phyloP scores from a whole-genome alignment of 345 rosid genomes.

The Microthlaspi erraticum region DNA sequence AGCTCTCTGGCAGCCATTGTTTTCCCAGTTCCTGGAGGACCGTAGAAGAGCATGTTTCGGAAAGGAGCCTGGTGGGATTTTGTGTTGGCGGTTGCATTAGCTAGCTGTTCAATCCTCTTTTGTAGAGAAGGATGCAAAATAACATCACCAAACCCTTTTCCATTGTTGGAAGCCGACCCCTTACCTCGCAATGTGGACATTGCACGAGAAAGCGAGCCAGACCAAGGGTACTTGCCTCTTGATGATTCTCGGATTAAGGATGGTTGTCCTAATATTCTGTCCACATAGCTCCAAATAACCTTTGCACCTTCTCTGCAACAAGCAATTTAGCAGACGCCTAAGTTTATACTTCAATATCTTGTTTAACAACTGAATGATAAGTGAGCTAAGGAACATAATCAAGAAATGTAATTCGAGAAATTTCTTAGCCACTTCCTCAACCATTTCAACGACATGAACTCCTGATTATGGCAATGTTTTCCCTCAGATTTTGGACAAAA shows the following conservation, averaged over 20 bases:
- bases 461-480: background rate
- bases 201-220: slow-evolving; percentile 63
- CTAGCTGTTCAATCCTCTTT: slow-evolving; percentile 79
- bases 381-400: slow-evolving; percentile 12
- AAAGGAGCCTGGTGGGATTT: slow-evolving; percentile 96
- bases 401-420: slow-evolving; percentile 13
- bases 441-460: slow-evolving; percentile 17
- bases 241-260: slow-evolving; percentile 95
- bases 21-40: slow-evolving; percentile 99
- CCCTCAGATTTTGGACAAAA: background rate
- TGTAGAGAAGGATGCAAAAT: slow-evolving; percentile 83
- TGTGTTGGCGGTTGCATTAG: slow-evolving; percentile 94
- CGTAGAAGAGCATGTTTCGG: slow-evolving; percentile 93
- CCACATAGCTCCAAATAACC: slow-evolving; percentile 96
- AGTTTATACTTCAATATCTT: background rate
- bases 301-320: slow-evolving; percentile 91
- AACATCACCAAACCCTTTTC: slow-evolving; percentile 94
- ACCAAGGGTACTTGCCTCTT: slow-evolving; percentile 98
- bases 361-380: background rate
- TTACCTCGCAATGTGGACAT: slow-evolving; percentile 56
- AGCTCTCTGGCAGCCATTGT: slow-evolving; percentile 99
- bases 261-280: slow-evolving; percentile 97
- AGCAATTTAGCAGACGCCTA: slow-evolving; percentile 14
- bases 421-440: slow-evolving; percentile 17
- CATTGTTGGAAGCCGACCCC: slow-evolving; percentile 51